phyloP scores from a whole-genome alignment of 73 alveolate species.

The Paramecium sexaurelia region DNA sequence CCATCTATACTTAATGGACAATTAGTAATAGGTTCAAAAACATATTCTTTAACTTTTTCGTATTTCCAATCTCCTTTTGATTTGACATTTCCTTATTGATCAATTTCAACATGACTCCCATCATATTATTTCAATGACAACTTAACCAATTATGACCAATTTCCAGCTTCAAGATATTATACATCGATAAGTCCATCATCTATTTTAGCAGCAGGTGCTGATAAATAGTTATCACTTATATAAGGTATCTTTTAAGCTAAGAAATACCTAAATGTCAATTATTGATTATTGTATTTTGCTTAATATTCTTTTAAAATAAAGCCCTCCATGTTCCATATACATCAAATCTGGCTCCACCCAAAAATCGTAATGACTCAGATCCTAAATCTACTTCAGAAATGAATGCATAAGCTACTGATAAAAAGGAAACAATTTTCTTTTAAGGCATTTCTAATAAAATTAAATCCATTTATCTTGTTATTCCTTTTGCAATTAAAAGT shows the following conservation, averaged over 20 bases:
- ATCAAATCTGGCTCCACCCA: constrained; percentile 68
- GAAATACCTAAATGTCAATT: constrained; percentile 37
- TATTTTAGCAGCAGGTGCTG: constrained; percentile 51
- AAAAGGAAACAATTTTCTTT: constrained; percentile 29
- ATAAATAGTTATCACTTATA: constrained; percentile 46
- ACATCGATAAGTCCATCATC: constrained; percentile 65
- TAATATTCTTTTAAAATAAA: constrained; percentile 49
- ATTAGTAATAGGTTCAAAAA: constrained; percentile 33
- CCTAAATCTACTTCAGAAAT: constrained; percentile 66
- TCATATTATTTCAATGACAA: constrained; percentile 36
- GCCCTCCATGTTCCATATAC: constrained; percentile 66
- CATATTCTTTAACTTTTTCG: constrained; percentile 51
- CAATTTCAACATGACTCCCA: constrained; percentile 45
- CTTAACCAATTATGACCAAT: constrained; percentile 50
- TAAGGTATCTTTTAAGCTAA: constrained; percentile 56
- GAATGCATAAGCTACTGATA: constrained; percentile 55
- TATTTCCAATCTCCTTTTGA: constrained; percentile 59
- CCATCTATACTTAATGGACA: constrained; percentile 64
- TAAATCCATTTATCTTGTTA: constrained; percentile 54
- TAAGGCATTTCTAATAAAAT: constrained; percentile 54
- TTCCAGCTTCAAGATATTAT: constrained; percentile 52
- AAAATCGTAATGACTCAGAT: constrained; percentile 51
- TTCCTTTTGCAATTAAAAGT: constrained; percentile 50
- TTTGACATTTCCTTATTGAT: neutral
- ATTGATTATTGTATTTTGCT: constrained; percentile 33